Evolutionary conservation across 495 filamentous ascomycete genomes (phyloP), one percentile per base, ranked within the genome.

Genomic region (Sordaria brevicollis): DNA sequence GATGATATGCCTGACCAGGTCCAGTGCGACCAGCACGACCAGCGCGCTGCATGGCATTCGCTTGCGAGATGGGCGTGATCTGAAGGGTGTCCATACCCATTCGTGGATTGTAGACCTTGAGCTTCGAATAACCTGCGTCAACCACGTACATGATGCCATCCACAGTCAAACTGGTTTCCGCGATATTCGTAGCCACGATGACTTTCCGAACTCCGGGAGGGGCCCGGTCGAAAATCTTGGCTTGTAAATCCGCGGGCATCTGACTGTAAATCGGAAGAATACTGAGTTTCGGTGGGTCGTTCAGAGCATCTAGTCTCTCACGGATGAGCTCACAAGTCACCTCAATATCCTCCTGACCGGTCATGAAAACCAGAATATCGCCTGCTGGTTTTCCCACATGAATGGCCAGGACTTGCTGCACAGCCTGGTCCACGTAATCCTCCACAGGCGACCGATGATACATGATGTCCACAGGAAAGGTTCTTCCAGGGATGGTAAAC

Each of bases 21-120:
- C 96, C 96, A 35, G 96, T 99, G 69, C 96, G 87, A 7, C 96
- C 96, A 9, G 96, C 96, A 74, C 96, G 90, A 38, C 96, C 96
- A 62, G 96, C 93, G 71, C 96, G 88, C 76, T 99, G 96, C 31
- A 90, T 91, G 34, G 93, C 91, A 77, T 98, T 99, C 71, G 96
- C 96, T 76, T 98, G 96, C 3, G 93, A 97, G 36, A 99, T 96
- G 5, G 96, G 96, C 4, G 96, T 99, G 70, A 99, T 97, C 75
- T 98, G 95, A 15, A 99, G 86, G 1, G 94, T 97, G 73, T 99
- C 95, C 96, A 99, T 99, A 68, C 96, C 94, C 95, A 99, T 97
- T 34, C 91, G 88, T 5, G 96, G 93, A 74, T 99, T 98, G 82
- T 98, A 99, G 13, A 98, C 96, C 76, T 99, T 99, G 69, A 99